These are phyloP conservation scores for Xerocomellus intermedius DNA, from an alignment of 768 basidiomycete genomes.

Conservation along the genomic window DNA sequence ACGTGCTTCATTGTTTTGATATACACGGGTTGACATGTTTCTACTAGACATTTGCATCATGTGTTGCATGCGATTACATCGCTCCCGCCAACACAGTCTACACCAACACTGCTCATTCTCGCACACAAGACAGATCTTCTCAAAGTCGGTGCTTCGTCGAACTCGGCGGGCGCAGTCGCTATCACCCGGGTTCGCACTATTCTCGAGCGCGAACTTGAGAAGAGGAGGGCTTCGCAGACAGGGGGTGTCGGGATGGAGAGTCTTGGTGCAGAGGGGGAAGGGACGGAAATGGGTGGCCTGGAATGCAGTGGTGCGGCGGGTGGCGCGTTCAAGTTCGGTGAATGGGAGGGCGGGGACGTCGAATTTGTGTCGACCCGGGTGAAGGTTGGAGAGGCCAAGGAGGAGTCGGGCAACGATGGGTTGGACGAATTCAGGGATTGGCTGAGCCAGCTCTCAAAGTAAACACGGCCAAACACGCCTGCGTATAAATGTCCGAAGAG, in stretches of 20 bases:
- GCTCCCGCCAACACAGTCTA: conserved; percentile 64
- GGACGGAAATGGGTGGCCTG: conserved; percentile 67
- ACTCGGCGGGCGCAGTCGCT: conserved; percentile 46
- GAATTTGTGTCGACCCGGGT: conserved; percentile 62
- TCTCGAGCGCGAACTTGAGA: conserved; percentile 83
- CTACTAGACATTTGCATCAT: conserved; percentile 65
- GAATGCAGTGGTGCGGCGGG: conserved; percentile 59
- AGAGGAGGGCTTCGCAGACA: conserved; percentile 61
- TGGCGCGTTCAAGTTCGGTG: conserved; percentile 65
- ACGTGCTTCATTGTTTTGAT: conserved; percentile 31
- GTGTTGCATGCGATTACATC: conserved; percentile 69
- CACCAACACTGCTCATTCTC: conserved; percentile 62
- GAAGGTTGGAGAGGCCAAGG: conserved; percentile 30
- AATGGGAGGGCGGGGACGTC: conserved; percentile 87
- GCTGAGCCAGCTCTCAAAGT: conserved; percentile 38
- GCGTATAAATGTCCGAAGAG: conserved; percentile 11
- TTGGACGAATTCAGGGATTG: conserved; percentile 46
- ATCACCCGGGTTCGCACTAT: conserved; percentile 71
- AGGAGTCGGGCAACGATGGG: conserved; percentile 35
- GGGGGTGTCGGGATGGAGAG: conserved; percentile 71
- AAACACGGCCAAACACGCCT: conserved; percentile 31
- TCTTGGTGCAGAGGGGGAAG: conserved; percentile 66
- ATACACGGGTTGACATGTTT: background rate
- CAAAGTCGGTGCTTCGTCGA: conserved; percentile 41
- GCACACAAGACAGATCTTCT: conserved; percentile 79